phyloP scores from a whole-genome alignment of 306 rosid species.

The Fagus crenata region DNA sequence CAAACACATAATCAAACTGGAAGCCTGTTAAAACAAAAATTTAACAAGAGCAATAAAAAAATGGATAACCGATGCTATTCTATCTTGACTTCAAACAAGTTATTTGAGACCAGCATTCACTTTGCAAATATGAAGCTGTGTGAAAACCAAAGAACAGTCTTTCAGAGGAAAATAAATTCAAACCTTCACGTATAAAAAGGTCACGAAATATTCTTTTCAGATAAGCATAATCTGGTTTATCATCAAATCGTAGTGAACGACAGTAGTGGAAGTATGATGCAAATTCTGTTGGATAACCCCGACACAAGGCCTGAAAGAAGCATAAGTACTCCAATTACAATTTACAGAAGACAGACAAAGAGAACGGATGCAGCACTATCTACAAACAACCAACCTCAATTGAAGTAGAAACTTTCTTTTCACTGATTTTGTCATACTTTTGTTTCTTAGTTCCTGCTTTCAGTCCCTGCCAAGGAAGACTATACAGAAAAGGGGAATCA shows the following conservation, averaged over 20 bases:
- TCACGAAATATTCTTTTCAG: conserved; percentile 95
- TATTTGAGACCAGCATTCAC: conserved; percentile 2
- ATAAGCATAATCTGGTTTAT: conserved; percentile 94
- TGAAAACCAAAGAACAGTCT: neutral
- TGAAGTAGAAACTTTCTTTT: conserved; percentile 86
- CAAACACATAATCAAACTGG: conserved; percentile 96
- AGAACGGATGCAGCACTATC: conserved; percentile 6
- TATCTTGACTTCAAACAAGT: conserved; percentile 11
- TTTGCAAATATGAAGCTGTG: neutral
- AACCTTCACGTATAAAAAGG: conserved; percentile 95
- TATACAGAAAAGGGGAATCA: conserved; percentile 36
- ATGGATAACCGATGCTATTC: neutral
- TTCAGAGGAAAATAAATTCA: conserved; percentile 16
- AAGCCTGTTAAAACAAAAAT: conserved; percentile 56
- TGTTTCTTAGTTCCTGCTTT: conserved; percentile 97
- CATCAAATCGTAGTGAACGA: conserved; percentile 91
- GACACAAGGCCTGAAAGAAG: conserved; percentile 79
- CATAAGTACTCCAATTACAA: conserved; percentile 31
- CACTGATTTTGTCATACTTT: conserved; percentile 90
- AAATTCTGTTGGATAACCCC: conserved; percentile 95
- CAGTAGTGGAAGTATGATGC: conserved; percentile 98
- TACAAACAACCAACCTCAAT: conserved; percentile 62
- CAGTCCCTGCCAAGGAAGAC: conserved; percentile 99
- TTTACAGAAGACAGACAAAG: neutral
- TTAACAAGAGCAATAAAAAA: conserved; percentile 12